Base-by-base conservation (phyloP, 352 stramenopile genomes). In the Phytophthora syringae region DNA sequence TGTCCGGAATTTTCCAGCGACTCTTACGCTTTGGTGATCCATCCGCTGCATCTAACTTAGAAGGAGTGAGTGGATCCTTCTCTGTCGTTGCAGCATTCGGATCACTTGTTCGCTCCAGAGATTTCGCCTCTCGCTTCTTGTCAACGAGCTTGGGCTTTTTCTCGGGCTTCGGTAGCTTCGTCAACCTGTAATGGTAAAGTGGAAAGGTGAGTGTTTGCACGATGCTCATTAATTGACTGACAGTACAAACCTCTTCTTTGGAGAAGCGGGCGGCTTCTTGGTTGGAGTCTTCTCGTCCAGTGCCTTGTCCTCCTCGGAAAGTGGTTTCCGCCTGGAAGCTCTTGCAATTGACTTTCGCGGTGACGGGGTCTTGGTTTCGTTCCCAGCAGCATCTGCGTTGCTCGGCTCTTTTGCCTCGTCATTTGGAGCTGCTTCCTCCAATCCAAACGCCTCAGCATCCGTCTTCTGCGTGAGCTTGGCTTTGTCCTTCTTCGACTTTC, bases 1-100 rank as follows among this genome's bases (percentile, higher is more conserved):
- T 63, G n/a, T 75, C 61, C 9, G 66, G 60, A 2, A 74, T 72
- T 51, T 72, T 75, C 67, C 67, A 75, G 24, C 61, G 61, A 27
- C n/a, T 64, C 34, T 72, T 72, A 16, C 56, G 62, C 22, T 60
- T 72, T 1, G 67, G 32, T 24, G 61, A 64, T 37, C 71, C 61
- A n/a, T 7, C 21, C 59, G 49, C n/a, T 48, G 28, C 22, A 24
- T 67, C 44, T 21, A 50, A 9, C 30, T 75, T 71, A 7, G 37
- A 37, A 18, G 50, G 43, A 13, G 55, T 64, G 12, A 63, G 67
- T 18, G 52, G 51, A 10, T 68, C 40, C 32, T 57, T 67, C 12
- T 68, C 56, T 1, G 27, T 53, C 27, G 50, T 12, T 36, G 44
- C 45, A 32, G 40, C 20, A 42, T 34, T 49, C 10, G 47, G 36